These are phyloP conservation scores for Myxozyma udenii DNA, from an alignment of 805 yeast genomes.

Conservation along the genomic window DNA sequence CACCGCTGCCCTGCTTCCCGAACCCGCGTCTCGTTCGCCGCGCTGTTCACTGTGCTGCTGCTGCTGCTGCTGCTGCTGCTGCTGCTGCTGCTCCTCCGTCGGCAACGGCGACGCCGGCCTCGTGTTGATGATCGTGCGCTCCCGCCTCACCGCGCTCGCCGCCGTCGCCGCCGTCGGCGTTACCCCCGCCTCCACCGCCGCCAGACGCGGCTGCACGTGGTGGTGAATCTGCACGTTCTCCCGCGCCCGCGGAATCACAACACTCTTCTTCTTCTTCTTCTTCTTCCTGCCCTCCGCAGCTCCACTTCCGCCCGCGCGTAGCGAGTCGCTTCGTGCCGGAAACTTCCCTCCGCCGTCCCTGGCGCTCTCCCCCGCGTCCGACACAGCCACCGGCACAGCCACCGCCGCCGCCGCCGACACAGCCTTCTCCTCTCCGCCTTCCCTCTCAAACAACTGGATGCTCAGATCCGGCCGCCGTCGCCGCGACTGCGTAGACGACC, in stretches of 20 bases:
- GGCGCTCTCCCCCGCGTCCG: neutral
- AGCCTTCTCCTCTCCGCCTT: neutral
- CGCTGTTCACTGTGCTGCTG: neutral
- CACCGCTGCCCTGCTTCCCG: neutral
- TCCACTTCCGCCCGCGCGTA: constrained; percentile 25
- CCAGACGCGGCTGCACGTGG: neutral
- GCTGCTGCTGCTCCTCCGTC: too few relatives aligned
- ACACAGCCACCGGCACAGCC: neutral
- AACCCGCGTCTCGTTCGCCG: neutral
- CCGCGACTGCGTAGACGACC: constrained; percentile 9
- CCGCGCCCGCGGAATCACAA: neutral
- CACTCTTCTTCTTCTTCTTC: neutral
- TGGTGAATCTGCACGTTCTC: neutral
- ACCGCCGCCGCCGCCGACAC: neutral
- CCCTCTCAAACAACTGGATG: constrained; percentile 19
- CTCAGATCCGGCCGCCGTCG: constrained; percentile 26
- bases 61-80: neutral
- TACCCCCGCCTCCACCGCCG: neutral
- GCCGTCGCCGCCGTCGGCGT: neutral
- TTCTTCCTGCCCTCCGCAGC: neutral
- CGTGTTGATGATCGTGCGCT: constrained; percentile 20
- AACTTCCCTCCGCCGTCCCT: constrained; percentile 2
- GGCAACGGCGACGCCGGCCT: neutral
- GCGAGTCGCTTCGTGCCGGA: constrained; percentile 34
- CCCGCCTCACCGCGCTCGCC: constrained; percentile 2